A percentile compares a stretch with the other conserved stretches of the same genome.
These are phyloP conservation scores for Camillea tinctor DNA, from an alignment of 2,329 filamentous ascomycete genomes.

Conservation along the genomic window DNA sequence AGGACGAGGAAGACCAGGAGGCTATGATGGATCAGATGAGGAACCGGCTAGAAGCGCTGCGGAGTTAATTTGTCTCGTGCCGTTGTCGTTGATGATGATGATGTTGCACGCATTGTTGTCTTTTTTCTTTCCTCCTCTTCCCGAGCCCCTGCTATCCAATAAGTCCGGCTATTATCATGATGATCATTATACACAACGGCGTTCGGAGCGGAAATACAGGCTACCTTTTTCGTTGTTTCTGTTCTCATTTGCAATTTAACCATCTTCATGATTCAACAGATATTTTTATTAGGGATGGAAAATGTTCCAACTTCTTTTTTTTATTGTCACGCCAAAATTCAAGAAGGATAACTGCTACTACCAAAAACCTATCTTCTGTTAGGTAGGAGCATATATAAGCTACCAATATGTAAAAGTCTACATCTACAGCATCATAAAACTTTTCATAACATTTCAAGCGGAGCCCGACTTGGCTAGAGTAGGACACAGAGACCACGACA, in stretches of 20 bases:
- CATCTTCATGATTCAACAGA: conserved; percentile 4
- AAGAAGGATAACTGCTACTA: neutral
- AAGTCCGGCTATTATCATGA: conserved; percentile 1
- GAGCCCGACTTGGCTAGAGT: no score
- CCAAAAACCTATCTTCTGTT: neutral
- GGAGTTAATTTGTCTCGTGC: conserved; percentile 58
- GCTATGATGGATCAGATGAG: conserved; percentile 94
- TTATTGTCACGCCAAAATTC: neutral
- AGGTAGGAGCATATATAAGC: neutral
- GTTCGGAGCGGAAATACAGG: conserved; percentile 16
- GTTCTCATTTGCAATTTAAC: conserved; percentile 1
- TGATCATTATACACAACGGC: conserved; percentile 12
- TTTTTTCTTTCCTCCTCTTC: conserved; percentile 4
- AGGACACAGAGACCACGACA: no score
- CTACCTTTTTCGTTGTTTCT: neutral
- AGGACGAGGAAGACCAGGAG: conserved; percentile 83
- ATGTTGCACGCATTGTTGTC: no score
- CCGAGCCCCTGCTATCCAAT: neutral
- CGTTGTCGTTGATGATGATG: no score
- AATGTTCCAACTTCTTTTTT: neutral
- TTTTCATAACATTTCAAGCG: no score
- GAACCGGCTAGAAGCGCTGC: conserved; percentile 82
- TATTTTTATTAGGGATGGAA: neutral
- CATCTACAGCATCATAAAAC: no score
- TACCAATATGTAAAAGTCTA: no score